A percentile compares a stretch with the other conserved stretches of the same genome.
These are phyloP conservation scores for Epithemia pelagica DNA, from an alignment of 108 stramenopile genomes.

Conservation along the genomic window DNA sequence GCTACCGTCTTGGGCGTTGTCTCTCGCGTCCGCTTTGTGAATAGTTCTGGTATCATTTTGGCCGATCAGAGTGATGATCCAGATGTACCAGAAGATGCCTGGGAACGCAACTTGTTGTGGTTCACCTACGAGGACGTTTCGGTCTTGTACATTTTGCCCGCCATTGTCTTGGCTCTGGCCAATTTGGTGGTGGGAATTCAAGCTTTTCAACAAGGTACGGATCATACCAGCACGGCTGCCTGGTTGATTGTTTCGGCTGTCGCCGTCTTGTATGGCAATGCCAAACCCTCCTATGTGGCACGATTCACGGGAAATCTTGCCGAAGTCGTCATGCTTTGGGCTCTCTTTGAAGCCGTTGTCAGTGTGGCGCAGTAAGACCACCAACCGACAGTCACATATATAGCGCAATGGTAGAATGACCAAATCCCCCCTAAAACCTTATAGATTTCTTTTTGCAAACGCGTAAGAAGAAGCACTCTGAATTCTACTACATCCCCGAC, in stretches of 20 bases:
- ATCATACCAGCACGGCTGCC: not conserved
- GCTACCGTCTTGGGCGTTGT: constrained; percentile 1
- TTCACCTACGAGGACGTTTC: constrained; percentile 7
- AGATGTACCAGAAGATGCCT: constrained; percentile 3
- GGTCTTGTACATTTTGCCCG: constrained; percentile 11
- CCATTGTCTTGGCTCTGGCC: constrained; percentile 7
- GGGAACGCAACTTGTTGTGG: constrained; percentile 8
- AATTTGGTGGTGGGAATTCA: constrained; percentile 7
- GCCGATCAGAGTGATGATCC: constrained; percentile 2
- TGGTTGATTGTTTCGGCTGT: constrained; percentile 12
- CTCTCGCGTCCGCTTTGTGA: constrained; percentile 9
- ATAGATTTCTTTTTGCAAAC: no score
- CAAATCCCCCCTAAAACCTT: no score
- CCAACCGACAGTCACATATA: no score
- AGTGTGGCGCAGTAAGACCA: no score
- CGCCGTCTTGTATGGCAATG: constrained; percentile 11
- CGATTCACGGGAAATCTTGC: constrained; percentile 15
- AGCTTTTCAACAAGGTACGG: constrained; percentile 1
- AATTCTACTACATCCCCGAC: no score
- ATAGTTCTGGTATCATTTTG: constrained; percentile 5
- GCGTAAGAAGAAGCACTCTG: no score
- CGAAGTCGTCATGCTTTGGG: constrained; percentile 3
- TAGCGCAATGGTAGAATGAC: no score
- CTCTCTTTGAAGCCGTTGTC: not conserved
- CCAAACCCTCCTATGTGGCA: not conserved